Conservation (phyloP, 73 alveolate species). For the Stentor roeselii region DNA sequence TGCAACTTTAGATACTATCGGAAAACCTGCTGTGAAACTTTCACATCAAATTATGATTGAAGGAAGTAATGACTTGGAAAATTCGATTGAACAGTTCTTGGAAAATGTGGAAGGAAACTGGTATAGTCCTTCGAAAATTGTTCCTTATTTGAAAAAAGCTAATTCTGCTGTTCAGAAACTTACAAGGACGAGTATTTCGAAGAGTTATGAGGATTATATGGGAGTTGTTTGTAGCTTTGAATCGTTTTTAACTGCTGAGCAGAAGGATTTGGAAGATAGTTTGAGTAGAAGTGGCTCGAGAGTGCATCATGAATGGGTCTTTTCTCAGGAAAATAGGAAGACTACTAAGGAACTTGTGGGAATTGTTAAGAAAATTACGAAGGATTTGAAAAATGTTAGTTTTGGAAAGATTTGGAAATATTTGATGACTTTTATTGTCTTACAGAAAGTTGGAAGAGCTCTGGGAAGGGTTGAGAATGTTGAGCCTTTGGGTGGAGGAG, state of each 20-base stretch:
- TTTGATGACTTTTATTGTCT: neutral
- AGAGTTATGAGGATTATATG: neutral
- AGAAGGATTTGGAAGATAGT: neutral
- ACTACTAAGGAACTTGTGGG: neutral
- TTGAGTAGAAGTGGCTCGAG: too few relatives aligned
- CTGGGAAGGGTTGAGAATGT: neutral
- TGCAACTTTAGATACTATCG: slow-evolving; percentile 1
- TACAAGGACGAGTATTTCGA: neutral
- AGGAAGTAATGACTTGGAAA: neutral
- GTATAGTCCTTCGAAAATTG: neutral
- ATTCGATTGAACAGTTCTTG: neutral
- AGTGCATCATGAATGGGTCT: neutral
- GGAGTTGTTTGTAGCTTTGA: neutral
- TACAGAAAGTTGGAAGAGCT: neutral
- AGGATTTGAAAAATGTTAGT: neutral
- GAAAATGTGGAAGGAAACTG: neutral
- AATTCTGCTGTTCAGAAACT: neutral
- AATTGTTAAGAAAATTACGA: neutral
- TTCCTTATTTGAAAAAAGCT: neutral
- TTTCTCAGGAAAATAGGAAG: neutral
- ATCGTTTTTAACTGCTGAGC: neutral
- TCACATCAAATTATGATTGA: neutral
- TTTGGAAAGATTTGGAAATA: neutral
- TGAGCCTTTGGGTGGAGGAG: too few relatives aligned
- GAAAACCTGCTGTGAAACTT: neutral